Evolutionary conservation across 192 early-diverging fungal genomes (phyloP).

Genomic region (Entomortierella parvispora): DNA sequence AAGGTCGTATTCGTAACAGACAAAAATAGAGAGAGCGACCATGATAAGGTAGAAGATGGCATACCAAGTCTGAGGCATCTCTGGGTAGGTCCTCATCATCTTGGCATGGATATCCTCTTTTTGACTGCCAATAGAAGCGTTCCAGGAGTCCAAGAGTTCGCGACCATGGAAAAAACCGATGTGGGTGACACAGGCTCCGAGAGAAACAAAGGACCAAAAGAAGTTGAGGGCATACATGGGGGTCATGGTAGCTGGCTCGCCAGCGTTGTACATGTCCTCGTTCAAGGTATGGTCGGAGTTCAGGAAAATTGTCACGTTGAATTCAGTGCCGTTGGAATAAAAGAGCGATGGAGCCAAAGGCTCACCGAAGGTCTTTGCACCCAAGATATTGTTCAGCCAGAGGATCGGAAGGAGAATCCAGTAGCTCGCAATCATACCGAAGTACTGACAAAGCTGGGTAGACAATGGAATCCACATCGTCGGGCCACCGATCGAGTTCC

Average conservation of each 20-base stretch:
- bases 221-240: slow-evolving; percentile 55
- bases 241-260: slow-evolving; percentile 57
- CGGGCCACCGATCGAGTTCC: slow-evolving; percentile 54
- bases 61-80: slow-evolving; percentile 66
- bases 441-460: slow-evolving; percentile 68
- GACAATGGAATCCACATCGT: slow-evolving; percentile 47
- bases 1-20: slow-evolving; percentile 30
- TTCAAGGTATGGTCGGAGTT: slow-evolving; percentile 38
- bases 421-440: slow-evolving; percentile 64
- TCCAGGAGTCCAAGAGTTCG: slow-evolving; percentile 59
- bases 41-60: slow-evolving; percentile 46
- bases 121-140: neutral
- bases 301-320: slow-evolving; percentile 6
- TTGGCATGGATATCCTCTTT: slow-evolving; percentile 52
- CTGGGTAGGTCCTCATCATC: slow-evolving; percentile 52
- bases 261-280: slow-evolving; percentile 52
- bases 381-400: slow-evolving; percentile 61
- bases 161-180: slow-evolving; percentile 68
- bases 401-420: slow-evolving; percentile 77
- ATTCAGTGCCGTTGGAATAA: slow-evolving; percentile 12
- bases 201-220: slow-evolving; percentile 61
- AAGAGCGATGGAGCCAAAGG: slow-evolving; percentile 27
- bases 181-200: slow-evolving; percentile 59
- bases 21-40: slow-evolving; percentile 46
- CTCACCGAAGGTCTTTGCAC: slow-evolving; percentile 9